Percentiles rank a stretch among this genome's conserved stretches.
Evolutionary conservation across 2,329 filamentous ascomycete genomes (phyloP).

Genomic region (Aspergillus awamori): DNA sequence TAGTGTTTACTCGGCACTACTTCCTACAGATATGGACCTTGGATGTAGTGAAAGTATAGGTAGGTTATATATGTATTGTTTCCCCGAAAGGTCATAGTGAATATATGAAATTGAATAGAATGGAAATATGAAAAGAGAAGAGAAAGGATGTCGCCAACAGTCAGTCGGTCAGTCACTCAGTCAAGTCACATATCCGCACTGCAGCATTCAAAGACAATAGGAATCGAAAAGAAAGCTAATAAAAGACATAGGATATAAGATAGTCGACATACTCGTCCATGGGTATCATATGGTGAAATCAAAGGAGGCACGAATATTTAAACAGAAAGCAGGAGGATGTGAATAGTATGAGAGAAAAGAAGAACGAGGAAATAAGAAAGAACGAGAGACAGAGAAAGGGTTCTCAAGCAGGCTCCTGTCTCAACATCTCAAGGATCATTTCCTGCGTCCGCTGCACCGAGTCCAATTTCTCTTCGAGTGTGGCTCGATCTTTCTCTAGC

Average conservation of each 20-base stretch:
- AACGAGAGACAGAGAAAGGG: neutral
- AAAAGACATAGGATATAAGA: neutral
- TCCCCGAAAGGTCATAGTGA: neutral
- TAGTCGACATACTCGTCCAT: neutral
- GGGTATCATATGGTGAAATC: constrained; percentile 15
- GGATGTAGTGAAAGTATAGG: neutral
- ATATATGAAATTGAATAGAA: neutral
- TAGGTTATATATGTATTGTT: neutral
- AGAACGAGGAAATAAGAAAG: neutral
- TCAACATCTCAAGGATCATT: constrained; percentile 45
- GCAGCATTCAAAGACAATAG: neutral
- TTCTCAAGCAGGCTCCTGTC: constrained; percentile 36
- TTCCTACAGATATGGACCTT: neutral
- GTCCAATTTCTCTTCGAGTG: constrained; percentile 41
- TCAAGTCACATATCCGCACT: too few species aligned
- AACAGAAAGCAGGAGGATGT: neutral
- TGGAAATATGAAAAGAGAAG: too few species aligned
- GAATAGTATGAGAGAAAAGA: neutral
- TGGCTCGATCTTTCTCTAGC: constrained; percentile 35
- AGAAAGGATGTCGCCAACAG: too few species aligned
- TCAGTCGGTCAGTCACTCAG: too few species aligned
- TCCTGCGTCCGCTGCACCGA: constrained; percentile 44
- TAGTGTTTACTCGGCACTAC: neutral
- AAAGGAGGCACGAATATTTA: constrained; percentile 1
- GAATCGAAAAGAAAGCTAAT: neutral